These are phyloP conservation scores for Penicillium sp. DNA, from an alignment of 2,329 filamentous ascomycete species.

Conservation along the genomic window DNA sequence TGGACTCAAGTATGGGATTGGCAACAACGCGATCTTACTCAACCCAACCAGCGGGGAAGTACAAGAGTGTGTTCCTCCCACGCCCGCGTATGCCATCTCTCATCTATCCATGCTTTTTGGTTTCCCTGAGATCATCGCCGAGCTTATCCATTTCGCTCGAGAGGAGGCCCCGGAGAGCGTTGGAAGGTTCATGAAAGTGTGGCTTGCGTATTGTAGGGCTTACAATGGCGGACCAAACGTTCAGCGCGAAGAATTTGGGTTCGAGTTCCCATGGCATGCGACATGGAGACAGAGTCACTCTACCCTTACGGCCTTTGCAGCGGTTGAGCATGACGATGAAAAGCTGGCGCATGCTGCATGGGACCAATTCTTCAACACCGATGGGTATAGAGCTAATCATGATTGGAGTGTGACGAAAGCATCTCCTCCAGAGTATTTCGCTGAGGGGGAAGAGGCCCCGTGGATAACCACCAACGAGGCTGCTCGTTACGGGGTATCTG, in stretches of 20 bases:
- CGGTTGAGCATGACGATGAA: constrained; percentile 5
- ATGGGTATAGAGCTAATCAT: constrained; percentile 10
- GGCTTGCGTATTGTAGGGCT: constrained; percentile 15
- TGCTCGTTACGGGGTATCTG: constrained; percentile 19
- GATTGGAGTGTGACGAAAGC: constrained; percentile 11
- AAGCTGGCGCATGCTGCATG: constrained; percentile 11
- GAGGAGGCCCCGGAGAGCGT: constrained; percentile 1
- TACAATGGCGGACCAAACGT: constrained; percentile 16
- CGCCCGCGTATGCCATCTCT: constrained; percentile 17
- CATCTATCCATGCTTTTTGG: constrained; percentile 20
- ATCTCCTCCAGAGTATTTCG: constrained; percentile 12
- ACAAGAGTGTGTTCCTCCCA: constrained; percentile 14
- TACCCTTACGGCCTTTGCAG: constrained; percentile 18
- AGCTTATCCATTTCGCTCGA: constrained; percentile 9
- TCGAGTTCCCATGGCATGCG: constrained; percentile 15
- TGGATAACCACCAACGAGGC: constrained; percentile 18
- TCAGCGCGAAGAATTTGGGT: constrained; percentile 14
- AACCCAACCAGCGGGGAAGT: constrained; percentile 14
- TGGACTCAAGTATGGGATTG: constrained; percentile 14
- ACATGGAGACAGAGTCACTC: constrained; percentile 22
- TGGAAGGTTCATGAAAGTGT: constrained; percentile 13
- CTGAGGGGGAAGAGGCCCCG: constrained; percentile 6
- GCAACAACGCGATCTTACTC: constrained; percentile 15
- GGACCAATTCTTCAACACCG: constrained; percentile 17
- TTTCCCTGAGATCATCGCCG: constrained; percentile 16